Conservation (phyloP, 345 rosid species). For the Litchi chinensis region DNA sequence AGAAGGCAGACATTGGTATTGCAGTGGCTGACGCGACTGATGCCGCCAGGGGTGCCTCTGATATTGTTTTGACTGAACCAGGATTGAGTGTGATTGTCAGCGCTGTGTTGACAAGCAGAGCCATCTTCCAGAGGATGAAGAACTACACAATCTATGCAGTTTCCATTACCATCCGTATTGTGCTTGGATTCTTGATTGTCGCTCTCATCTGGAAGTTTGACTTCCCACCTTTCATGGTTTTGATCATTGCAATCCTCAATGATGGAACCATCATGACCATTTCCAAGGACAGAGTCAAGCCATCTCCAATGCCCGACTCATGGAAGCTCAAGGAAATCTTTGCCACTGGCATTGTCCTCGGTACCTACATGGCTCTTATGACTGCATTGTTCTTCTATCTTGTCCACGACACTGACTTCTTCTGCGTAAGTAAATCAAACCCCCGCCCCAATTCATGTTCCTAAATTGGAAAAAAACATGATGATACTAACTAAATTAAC, state of each 20-base stretch:
- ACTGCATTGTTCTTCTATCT: slow-evolving; percentile 71
- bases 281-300: slow-evolving; percentile 78
- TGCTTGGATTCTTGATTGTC: slow-evolving; percentile 73
- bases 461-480: not conserved
- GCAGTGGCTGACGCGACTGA: slow-evolving; percentile 89
- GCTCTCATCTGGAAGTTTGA: slow-evolving; percentile 81
- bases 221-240: slow-evolving; percentile 84
- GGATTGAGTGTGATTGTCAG: slow-evolving; percentile 77
- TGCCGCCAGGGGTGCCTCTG: slow-evolving; percentile 79
- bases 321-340: slow-evolving; percentile 86
- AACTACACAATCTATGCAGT: slow-evolving; percentile 91
- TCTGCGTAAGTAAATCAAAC: slow-evolving; percentile 50
- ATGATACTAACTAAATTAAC: not conserved
- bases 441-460: not conserved
- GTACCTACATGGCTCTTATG: slow-evolving; percentile 67
- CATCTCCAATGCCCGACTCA: slow-evolving; percentile 79
- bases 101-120: slow-evolving; percentile 80
- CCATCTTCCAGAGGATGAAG: slow-evolving; percentile 91
- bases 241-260: slow-evolving; percentile 77
- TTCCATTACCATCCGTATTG: slow-evolving; percentile 84
- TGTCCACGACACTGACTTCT: slow-evolving; percentile 56
- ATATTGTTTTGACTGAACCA: slow-evolving; percentile 79
- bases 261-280: slow-evolving; percentile 93
- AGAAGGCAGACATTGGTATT: slow-evolving; percentile 82
- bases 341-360: slow-evolving; percentile 70